Conservation (phyloP, 805 yeast species). For the Schwanniomyces polymorphus region DNA sequence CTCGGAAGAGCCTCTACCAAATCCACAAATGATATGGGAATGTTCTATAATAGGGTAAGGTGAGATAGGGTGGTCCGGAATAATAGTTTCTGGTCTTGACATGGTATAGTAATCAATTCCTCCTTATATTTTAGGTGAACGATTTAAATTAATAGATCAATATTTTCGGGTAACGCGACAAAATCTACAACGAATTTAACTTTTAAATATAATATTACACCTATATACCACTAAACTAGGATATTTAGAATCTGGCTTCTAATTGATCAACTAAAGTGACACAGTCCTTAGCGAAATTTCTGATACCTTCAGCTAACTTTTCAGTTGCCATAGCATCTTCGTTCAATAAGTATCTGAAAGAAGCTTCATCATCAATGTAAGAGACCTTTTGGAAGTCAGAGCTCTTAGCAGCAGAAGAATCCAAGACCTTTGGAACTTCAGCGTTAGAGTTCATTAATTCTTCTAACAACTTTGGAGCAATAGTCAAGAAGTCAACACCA, state of each 20-base stretch:
- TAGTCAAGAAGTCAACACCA: constrained; percentile 95
- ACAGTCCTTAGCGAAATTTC: constrained; percentile 94
- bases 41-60: constrained; percentile 51
- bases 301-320: constrained; percentile 96
- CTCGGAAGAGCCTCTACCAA: constrained; percentile 93
- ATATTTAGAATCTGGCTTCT: constrained; percentile 53
- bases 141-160: too few relatives aligned
- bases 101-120: constrained; percentile 8
- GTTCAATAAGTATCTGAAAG: constrained; percentile 87
- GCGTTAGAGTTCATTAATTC: constrained; percentile 77
- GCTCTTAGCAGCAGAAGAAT: constrained; percentile 59
- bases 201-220: not conserved
- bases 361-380: constrained; percentile 80
- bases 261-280: constrained; percentile 70
- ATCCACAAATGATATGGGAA: constrained; percentile 69
- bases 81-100: constrained; percentile 46
- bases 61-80: constrained; percentile 41
- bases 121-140: not conserved
- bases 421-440: constrained; percentile 78
- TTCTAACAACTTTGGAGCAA: constrained; percentile 90
- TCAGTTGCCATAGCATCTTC: constrained; percentile 99
- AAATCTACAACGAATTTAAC: not conserved
- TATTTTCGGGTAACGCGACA: not conserved
- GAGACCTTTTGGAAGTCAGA: constrained; percentile 66
- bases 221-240: not conserved